Conservation (phyloP, 73 alveolate species). For the Tetrahymena malaccensis region DNA sequence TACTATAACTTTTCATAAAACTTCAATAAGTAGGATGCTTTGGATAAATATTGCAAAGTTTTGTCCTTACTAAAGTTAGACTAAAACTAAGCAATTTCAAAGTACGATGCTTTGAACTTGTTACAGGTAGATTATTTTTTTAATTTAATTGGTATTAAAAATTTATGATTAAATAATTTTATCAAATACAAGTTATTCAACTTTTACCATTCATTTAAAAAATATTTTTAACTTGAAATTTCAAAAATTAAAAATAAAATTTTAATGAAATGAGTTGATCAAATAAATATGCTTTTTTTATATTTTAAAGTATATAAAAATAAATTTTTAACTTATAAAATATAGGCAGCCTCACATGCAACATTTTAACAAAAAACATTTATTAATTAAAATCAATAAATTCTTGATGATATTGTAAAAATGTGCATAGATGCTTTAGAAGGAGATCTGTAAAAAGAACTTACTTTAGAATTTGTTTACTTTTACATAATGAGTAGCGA, state of each 20-base stretch:
- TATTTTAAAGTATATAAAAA: not conserved
- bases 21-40: not conserved
- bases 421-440: not conserved
- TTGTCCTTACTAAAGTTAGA: not conserved
- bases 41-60: not conserved
- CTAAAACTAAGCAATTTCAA: not conserved
- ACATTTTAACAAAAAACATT: not conserved
- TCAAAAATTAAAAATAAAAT: too few relatives aligned
- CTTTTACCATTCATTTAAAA: too few relatives aligned
- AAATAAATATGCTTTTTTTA: too few relatives aligned
- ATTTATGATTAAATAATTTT: too few relatives aligned
- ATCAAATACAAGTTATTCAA: too few relatives aligned
- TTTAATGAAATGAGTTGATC: too few relatives aligned
- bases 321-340: too few relatives aligned
- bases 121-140: not conserved
- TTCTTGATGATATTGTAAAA: not conserved
- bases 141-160: too few relatives aligned
- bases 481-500: not conserved
- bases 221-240: too few relatives aligned
- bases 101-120: not conserved
- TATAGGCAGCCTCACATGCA: not conserved
- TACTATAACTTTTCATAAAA: not conserved
- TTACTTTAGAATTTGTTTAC: not conserved
- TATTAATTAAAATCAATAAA: too few relatives aligned
- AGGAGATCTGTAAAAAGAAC: not conserved